Conservation (phyloP, 2,329 filamentous ascomycete species). For the Fusarium sarcochroum region DNA sequence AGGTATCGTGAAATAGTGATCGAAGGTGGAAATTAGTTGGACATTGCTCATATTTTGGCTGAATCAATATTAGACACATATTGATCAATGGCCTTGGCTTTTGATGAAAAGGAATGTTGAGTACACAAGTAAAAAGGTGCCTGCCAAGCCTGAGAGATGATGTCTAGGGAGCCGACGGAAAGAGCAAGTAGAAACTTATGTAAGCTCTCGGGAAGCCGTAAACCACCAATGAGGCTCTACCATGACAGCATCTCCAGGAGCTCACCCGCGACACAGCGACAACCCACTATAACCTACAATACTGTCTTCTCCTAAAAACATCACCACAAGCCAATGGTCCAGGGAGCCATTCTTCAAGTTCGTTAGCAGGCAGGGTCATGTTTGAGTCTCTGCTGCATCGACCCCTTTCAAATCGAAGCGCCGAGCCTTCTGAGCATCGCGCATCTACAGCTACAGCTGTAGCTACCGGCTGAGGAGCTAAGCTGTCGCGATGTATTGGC, state of each 20-base stretch:
- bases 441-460: slow-evolving; percentile 28
- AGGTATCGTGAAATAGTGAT: background rate
- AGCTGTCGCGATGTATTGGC: slow-evolving; percentile 84
- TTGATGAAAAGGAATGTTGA: background rate
- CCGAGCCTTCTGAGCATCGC: slow-evolving; percentile 37
- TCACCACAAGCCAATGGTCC: slow-evolving; percentile 44
- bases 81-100: background rate
- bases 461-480: slow-evolving; percentile 46
- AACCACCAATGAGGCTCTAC: slow-evolving; percentile 31
- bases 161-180: slow-evolving; percentile 13
- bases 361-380: slow-evolving; percentile 46
- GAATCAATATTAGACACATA: background rate
- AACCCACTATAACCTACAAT: slow-evolving; percentile 29
- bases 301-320: slow-evolving; percentile 28
- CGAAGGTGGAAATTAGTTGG: background rate
- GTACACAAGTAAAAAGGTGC: background rate
- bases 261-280: slow-evolving; percentile 35
- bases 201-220: slow-evolving; percentile 14
- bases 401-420: slow-evolving; percentile 28
- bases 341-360: slow-evolving; percentile 28
- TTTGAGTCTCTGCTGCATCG: slow-evolving; percentile 41
- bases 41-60: background rate
- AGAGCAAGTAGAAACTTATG: slow-evolving; percentile 22
- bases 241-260: slow-evolving; percentile 39
- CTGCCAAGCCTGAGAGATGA: too few relatives aligned